Evolutionary conservation across 768 basidiomycete species (phyloP).

Genomic region (Hortiboletus flavorubellus): DNA sequence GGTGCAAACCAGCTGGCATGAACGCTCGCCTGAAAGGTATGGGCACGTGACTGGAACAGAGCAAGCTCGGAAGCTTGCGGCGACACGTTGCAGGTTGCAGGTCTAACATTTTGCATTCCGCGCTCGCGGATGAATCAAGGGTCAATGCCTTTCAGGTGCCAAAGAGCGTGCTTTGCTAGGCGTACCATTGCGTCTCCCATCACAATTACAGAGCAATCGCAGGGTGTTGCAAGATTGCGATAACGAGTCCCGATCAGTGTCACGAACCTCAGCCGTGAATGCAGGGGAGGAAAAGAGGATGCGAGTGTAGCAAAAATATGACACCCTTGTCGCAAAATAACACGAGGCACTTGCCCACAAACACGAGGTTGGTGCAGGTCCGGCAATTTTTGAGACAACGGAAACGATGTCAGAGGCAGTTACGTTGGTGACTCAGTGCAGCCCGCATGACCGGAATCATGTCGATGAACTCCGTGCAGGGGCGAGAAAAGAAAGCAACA

Average conservation of each 20-base stretch:
- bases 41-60: conserved; percentile 25
- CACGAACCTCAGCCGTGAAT: neutral
- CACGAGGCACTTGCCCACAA: conserved; percentile 11
- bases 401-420: neutral
- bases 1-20: neutral
- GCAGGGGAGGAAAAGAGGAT: neutral
- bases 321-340: neutral
- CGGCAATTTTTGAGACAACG: neutral
- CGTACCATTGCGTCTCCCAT: neutral
- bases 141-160: neutral
- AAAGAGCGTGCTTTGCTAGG: neutral
- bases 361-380: conserved; percentile 9
- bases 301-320: neutral
- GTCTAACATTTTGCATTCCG: conserved; percentile 5
- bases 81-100: conserved; percentile 18
- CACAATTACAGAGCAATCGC: too few relatives aligned
- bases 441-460: neutral
- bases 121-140: conserved; percentile 2
- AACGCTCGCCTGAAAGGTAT: neutral
- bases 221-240: neutral
- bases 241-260: neutral
- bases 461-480: neutral
- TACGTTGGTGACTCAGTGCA: neutral
- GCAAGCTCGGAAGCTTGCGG: conserved; percentile 23
- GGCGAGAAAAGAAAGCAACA: neutral